Conservation (phyloP, 2,329 filamentous ascomycete species). For the Dothideomycetes sp. region DNA sequence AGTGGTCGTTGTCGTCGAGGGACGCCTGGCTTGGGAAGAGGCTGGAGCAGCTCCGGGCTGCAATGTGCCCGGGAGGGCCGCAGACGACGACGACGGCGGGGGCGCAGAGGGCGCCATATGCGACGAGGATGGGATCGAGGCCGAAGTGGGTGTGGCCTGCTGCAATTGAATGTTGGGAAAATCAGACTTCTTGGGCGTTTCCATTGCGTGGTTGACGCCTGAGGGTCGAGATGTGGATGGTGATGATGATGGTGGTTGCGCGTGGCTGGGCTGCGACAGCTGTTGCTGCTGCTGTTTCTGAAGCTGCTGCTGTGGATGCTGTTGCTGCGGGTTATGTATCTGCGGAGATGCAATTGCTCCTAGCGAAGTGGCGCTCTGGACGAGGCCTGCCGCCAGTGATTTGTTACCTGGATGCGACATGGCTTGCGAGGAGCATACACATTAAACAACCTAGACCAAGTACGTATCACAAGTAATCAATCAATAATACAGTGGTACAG, state of each 20-base stretch:
- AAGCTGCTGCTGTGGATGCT: not conserved
- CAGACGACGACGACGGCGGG: constrained; percentile 8
- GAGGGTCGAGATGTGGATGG: not conserved
- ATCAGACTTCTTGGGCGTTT: constrained; percentile 41
- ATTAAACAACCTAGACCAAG: no score
- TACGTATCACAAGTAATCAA: no score
- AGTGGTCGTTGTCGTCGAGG: constrained; percentile 34
- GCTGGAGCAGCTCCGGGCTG: constrained; percentile 42
- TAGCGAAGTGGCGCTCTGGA: not conserved
- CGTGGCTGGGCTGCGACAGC: no score
- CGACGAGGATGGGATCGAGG: not conserved
- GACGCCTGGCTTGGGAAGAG: not conserved
- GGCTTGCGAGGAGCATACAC: no score
- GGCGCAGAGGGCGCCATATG: not conserved
- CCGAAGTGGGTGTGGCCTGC: constrained; percentile 33
- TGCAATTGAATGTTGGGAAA: constrained; percentile 52
- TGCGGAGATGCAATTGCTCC: constrained; percentile 1
- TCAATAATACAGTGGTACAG: no score
- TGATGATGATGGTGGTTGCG: not conserved
- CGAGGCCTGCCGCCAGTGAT: constrained; percentile 1
- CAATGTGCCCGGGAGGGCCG: constrained; percentile 49
- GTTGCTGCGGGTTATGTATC: not conserved
- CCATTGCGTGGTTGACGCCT: constrained; percentile 22
- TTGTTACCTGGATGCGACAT: constrained; percentile 9
- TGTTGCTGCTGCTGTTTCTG: not conserved